A percentile compares a stretch with the other conserved stretches of the same genome.
phyloP scores from a whole-genome alignment of 2,329 filamentous ascomycete genomes.

The Colletotrichum sublineola region DNA sequence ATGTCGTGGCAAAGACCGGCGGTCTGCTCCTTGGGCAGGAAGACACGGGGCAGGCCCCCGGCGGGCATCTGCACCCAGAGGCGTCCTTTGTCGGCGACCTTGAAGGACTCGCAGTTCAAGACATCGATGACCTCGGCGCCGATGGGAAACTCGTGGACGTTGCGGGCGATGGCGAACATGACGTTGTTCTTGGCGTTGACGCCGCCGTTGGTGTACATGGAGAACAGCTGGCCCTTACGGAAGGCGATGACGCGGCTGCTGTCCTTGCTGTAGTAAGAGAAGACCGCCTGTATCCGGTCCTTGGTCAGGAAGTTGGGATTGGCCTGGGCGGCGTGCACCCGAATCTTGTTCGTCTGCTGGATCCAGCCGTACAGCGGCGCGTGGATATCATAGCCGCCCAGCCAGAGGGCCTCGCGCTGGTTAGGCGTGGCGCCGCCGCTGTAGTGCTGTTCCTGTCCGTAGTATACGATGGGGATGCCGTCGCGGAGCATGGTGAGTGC shows the following conservation, averaged over 20 bases:
- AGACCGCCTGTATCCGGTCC: constrained; percentile 32
- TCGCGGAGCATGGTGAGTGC: constrained; percentile 71
- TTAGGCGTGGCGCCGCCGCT: constrained; percentile 59
- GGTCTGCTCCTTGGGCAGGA: constrained; percentile 38
- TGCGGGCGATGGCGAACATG: constrained; percentile 51
- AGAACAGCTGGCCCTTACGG: constrained; percentile 41
- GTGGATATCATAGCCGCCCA: constrained; percentile 58
- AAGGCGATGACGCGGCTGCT: constrained; percentile 39
- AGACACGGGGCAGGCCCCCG: constrained; percentile 35
- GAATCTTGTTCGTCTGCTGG: constrained; percentile 62
- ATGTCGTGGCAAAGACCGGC: constrained; percentile 36
- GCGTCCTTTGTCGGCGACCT: constrained; percentile 31
- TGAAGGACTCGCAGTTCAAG: constrained; percentile 54
- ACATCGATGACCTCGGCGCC: constrained; percentile 55
- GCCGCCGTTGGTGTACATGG: constrained; percentile 57
- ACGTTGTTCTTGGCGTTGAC: constrained; percentile 49
- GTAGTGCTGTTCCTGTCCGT: constrained; percentile 75
- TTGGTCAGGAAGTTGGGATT: constrained; percentile 33
- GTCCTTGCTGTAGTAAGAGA: constrained; percentile 30
- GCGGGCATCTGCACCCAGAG: constrained; percentile 41
- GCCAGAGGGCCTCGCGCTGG: constrained; percentile 71
- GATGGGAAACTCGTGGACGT: constrained; percentile 52
- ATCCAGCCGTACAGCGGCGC: constrained; percentile 64
- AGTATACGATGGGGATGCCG: constrained; percentile 75
- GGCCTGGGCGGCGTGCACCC: constrained; percentile 45